Percentiles rank a stretch among this genome's conserved stretches.
Conservation (phyloP, 2,329 filamentous ascomycete genomes). For the Zymoseptoria crescenta region DNA sequence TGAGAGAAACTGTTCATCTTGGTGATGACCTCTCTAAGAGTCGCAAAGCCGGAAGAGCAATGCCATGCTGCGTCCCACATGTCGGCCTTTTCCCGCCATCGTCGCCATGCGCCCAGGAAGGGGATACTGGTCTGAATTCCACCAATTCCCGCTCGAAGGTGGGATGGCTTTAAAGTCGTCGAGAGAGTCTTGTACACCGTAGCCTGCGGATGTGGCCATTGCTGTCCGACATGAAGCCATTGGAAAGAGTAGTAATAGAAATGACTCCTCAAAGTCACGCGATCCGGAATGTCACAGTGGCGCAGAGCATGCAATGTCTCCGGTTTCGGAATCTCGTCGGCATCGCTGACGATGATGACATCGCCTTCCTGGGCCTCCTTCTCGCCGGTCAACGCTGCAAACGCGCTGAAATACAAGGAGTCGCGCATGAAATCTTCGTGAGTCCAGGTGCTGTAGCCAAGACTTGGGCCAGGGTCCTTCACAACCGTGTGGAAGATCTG, state of each 20-base stretch:
- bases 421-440: conserved; percentile 49
- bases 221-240: conserved; percentile 18
- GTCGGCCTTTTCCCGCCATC: conserved; percentile 36
- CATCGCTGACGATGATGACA: conserved; percentile 52
- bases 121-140: conserved; percentile 7
- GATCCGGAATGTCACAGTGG: conserved; percentile 19
- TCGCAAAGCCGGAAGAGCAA: conserved; percentile 54
- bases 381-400: conserved; percentile 41
- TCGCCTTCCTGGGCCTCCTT: conserved; percentile 42
- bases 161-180: conserved; percentile 46
- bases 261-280: conserved; percentile 21
- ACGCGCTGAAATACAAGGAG: conserved; percentile 50
- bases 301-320: conserved; percentile 19
- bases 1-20: conserved; percentile 54
- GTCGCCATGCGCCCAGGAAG: conserved; percentile 4
- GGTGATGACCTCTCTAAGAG: conserved; percentile 46
- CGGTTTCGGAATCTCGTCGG: conserved; percentile 50
- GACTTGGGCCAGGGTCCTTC: conserved; percentile 34
- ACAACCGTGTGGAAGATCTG: conserved; percentile 56
- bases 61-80: conserved; percentile 52
- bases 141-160: conserved; percentile 43
- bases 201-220: conserved; percentile 54
- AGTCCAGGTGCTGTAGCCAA: conserved; percentile 40
- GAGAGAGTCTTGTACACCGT: conserved; percentile 45
- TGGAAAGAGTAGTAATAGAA: conserved; percentile 27